Evolutionary conservation across 179 eudicot species (phyloP), one percentile per base, ranked within the genome.

Genomic region (Nepenthes alata): DNA sequence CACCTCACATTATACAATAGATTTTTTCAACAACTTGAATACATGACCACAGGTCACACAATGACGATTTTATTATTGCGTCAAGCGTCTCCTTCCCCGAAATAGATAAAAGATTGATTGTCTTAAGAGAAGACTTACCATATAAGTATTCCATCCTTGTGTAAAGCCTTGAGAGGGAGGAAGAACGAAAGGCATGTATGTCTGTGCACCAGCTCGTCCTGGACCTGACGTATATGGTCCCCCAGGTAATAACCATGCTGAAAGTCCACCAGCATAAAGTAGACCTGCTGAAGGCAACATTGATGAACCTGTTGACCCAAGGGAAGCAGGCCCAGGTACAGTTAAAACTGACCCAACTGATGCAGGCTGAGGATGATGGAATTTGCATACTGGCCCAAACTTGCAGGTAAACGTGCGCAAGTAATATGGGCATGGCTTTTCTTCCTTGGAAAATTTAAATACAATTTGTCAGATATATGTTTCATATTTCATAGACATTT

Each of bases 341-440:
- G 83, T 71, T 52, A 69, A 64, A 63, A 61, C 16, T 41, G 45
- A 7, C 45, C 67, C 75, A 68, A 72, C 4, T 0, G 85, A 55
- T 15, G 78, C 13, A 35, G 78, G 81, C 62, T 76, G 79, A 15
- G 96, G 96, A 71, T 88, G 96, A 71, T 88, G 63, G 65, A 83
- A 88, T 81, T 86, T 88, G 84, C 96, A 88, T 25, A 76, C 78
- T 47, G 47, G 52, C 63, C 95, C 93, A 70, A 72, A 88, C 77
- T 83, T 88, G 70, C 95, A 88, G 0, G 47, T 61, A 57, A 70
- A 80, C 37, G 78, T 80, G 51, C 75, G 76, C 84, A 88, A 60
- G 74, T 88, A 88, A 71, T 65, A 79, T 9, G 81, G 76, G 67
- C 96, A 88, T 13, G 81, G 54, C 67, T 69, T 83, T 75, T 76